Evolutionary conservation across 2,329 filamentous ascomycete species (phyloP).

Genomic region (Hymenoscyphus fructigenus): DNA sequence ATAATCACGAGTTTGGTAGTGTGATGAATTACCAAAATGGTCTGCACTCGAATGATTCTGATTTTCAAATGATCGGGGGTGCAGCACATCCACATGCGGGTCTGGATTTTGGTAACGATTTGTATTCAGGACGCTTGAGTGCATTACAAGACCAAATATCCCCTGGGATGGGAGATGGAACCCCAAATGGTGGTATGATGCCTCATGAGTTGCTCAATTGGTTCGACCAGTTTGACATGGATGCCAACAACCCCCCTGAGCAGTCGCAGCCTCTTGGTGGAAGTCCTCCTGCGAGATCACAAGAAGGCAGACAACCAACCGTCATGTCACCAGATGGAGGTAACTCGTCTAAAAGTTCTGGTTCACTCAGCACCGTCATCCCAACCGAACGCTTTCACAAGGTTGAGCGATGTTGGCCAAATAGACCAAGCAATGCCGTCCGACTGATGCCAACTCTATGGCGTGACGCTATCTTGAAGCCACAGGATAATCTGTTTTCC

Average conservation of each 20-base stretch:
- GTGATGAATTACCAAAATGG: slow-evolving; percentile 21
- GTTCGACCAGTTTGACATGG: slow-evolving; percentile 30
- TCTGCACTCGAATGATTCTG: slow-evolving; percentile 16
- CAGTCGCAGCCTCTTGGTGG: slow-evolving; percentile 14
- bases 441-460: slow-evolving; percentile 44
- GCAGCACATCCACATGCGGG: slow-evolving; percentile 17
- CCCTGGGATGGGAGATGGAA: slow-evolving; percentile 23
- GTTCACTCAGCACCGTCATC: slow-evolving; percentile 24
- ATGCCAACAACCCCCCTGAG: slow-evolving; percentile 22
- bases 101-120: slow-evolving; percentile 23
- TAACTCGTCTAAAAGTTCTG: slow-evolving; percentile 20
- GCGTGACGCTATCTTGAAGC: slow-evolving; percentile 40
- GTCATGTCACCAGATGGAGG: slow-evolving; percentile 17
- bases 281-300: slow-evolving; percentile 8
- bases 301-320: slow-evolving; percentile 12
- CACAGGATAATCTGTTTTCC: slow-evolving; percentile 43
- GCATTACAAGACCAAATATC: slow-evolving; percentile 23
- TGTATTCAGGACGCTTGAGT: slow-evolving; percentile 20
- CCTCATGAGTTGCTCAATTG: slow-evolving; percentile 27
- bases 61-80: slow-evolving; percentile 21
- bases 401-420: slow-evolving; percentile 44
- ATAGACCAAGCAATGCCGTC: slow-evolving; percentile 39
- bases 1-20: slow-evolving; percentile 17
- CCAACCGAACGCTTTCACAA: slow-evolving; percentile 43
- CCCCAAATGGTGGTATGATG: slow-evolving; percentile 25